Conservation (phyloP, 768 basidiomycete genomes). For the Agaricus subrufescens region DNA sequence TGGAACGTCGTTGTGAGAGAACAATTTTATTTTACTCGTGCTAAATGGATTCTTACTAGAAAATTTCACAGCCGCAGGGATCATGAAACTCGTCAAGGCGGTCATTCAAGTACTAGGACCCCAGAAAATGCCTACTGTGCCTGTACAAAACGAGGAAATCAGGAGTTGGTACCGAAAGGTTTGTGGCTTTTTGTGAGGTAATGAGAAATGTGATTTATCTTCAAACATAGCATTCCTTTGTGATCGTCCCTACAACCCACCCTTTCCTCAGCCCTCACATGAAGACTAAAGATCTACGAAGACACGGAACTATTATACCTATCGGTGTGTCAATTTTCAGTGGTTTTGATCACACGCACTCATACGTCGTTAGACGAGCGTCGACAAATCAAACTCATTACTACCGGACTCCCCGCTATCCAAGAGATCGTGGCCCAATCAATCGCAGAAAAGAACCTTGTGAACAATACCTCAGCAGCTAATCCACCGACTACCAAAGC, state of each 20-base stretch:
- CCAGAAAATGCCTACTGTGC: conserved; percentile 47
- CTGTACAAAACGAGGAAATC: conserved; percentile 51
- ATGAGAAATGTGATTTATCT: background rate
- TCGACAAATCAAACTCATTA: conserved; percentile 74
- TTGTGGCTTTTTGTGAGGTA: conserved; percentile 10
- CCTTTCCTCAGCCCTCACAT: conserved; percentile 38
- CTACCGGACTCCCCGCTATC: conserved; percentile 60
- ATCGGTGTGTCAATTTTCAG: conserved; percentile 42
- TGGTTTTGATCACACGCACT: background rate
- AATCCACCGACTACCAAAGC: background rate
- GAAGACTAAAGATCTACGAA: conserved; percentile 42
- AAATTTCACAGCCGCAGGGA: conserved; percentile 32
- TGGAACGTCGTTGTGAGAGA: conserved; percentile 62
- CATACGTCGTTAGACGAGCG: conserved; percentile 45
- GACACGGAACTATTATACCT: conserved; percentile 60
- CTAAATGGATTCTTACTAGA: background rate
- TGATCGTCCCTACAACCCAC: conserved; percentile 66
- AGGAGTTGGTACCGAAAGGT: conserved; percentile 74
- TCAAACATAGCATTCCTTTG: conserved; percentile 61
- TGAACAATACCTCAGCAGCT: background rate
- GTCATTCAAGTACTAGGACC: conserved; percentile 79
- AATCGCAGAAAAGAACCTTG: background rate
- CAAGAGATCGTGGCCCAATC: conserved; percentile 45
- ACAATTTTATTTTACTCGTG: background rate
- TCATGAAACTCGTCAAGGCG: conserved; percentile 61